These are phyloP conservation scores for Ophiostoma triangulosporum DNA, from an alignment of 2,329 filamentous ascomycete species.

Conservation along the genomic window DNA sequence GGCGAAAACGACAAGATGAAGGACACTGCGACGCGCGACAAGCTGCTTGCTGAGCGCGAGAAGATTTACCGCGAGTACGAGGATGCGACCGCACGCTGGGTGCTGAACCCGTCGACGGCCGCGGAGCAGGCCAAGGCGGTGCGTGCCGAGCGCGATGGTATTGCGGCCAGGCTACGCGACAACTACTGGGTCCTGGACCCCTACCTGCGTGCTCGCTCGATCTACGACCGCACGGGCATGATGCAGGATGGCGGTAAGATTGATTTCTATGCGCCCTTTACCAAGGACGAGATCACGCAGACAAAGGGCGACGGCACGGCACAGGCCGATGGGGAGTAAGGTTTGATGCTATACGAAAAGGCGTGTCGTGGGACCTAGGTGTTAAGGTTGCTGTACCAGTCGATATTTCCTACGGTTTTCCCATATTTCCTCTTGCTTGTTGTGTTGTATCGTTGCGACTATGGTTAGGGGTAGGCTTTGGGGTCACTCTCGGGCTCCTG, in stretches of 20 bases:
- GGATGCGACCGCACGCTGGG: constrained; percentile 61
- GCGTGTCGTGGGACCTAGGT: no score
- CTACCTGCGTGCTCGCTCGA: constrained; percentile 66
- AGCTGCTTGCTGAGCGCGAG: constrained; percentile 49
- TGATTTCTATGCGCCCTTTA: constrained; percentile 46
- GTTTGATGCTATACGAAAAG: no score
- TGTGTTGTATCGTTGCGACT: neutral
- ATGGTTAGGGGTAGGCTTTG: no score
- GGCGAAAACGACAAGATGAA: constrained; percentile 70
- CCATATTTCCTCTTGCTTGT: neutral
- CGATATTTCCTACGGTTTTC: no score
- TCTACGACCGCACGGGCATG: constrained; percentile 72
- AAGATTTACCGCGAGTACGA: constrained; percentile 62
- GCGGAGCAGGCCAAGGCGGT: constrained; percentile 33
- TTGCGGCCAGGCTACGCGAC: constrained; percentile 50
- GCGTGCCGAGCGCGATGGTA: constrained; percentile 42
- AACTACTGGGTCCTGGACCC: constrained; percentile 89
- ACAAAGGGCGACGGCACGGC: constrained; percentile 16
- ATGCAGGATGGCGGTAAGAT: constrained; percentile 54
- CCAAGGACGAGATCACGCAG: constrained; percentile 11
- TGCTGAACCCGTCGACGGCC: constrained; percentile 31
- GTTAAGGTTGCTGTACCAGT: no score
- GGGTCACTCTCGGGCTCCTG: no score
- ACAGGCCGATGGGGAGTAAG: constrained; percentile 29
- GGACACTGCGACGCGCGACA: constrained; percentile 47